Percentiles rank a stretch among this genome's conserved stretches.
phyloP scores from a whole-genome alignment of 2,329 filamentous ascomycete genomes.

The Aspergillus caelatus region DNA sequence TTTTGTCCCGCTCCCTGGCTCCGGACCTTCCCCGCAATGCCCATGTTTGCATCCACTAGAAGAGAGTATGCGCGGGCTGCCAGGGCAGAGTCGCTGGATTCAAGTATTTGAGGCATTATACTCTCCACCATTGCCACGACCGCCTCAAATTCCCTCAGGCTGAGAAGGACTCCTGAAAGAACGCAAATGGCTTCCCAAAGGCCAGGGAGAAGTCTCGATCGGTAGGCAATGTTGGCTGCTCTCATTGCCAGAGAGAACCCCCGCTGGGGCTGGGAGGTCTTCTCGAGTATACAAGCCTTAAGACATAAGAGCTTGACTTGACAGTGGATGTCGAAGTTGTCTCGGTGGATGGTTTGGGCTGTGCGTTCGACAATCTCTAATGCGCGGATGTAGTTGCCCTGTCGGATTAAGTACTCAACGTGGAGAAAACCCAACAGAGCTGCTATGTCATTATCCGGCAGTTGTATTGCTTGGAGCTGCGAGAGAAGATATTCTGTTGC shows the following conservation, averaged over 20 bases:
- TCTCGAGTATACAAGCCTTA: conserved; percentile 72
- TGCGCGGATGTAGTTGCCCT: conserved; percentile 56
- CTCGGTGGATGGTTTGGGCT: conserved; percentile 54
- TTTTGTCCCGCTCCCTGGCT: conserved; percentile 29
- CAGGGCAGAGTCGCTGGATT: conserved; percentile 66
- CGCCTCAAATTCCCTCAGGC: conserved; percentile 70
- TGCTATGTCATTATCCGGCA: conserved; percentile 61
- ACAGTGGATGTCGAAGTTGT: conserved; percentile 65
- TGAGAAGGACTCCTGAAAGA: conserved; percentile 69
- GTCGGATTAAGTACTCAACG: conserved; percentile 61
- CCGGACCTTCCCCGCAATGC: conserved; percentile 62
- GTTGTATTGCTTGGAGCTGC: conserved; percentile 57
- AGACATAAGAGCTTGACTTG: conserved; percentile 71
- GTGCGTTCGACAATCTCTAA: conserved; percentile 58
- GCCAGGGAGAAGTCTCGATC: conserved; percentile 66
- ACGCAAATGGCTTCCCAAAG: conserved; percentile 74
- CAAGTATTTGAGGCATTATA: conserved; percentile 74
- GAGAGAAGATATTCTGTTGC: conserved; percentile 60
- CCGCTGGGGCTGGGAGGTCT: conserved; percentile 69
- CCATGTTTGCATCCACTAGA: conserved; percentile 78
- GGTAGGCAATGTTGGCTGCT: conserved; percentile 73
- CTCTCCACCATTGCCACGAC: conserved; percentile 67
- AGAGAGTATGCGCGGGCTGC: conserved; percentile 69
- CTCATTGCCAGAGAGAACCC: conserved; percentile 77
- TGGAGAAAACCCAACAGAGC: conserved; percentile 63